These are phyloP conservation scores for Saprolegnia diclina DNA, from an alignment of 352 stramenopile species.

Conservation along the genomic window DNA sequence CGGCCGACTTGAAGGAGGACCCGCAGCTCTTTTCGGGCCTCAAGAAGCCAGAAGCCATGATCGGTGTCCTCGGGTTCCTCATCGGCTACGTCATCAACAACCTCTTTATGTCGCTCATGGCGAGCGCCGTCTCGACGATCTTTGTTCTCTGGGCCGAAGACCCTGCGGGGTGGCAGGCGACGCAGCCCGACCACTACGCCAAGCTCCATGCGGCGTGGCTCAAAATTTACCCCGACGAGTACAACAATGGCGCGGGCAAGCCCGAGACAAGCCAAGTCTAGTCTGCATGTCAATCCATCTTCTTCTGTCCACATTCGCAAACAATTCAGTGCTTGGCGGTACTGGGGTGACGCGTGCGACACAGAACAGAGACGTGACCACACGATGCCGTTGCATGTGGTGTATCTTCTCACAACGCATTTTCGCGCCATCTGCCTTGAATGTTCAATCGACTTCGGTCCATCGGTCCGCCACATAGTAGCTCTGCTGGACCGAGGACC, in stretches of 20 bases:
- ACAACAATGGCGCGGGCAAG: constrained; percentile 76
- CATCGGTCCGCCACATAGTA: no score
- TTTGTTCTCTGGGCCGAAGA: constrained; percentile 84
- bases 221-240: constrained; percentile 77
- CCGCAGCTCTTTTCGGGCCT: constrained; percentile 46
- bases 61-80: constrained; percentile 67
- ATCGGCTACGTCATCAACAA: constrained; percentile 71
- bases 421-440: constrained; percentile 1
- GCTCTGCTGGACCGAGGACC: no score
- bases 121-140: constrained; percentile 70
- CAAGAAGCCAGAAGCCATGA: constrained; percentile 55
- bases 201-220: constrained; percentile 67
- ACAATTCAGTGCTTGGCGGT: no score
- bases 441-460: neutral
- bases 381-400: neutral
- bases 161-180: constrained; percentile 63
- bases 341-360: no score
- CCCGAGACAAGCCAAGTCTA: constrained; percentile 10
- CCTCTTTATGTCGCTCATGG: constrained; percentile 71
- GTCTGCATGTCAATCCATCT: constrained; percentile 2
- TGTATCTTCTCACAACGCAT: neutral
- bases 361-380: no score
- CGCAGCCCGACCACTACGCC: constrained; percentile 60
- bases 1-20: constrained; percentile 42
- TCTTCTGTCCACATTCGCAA: neutral